Evolutionary conservation across 108 stramenopile genomes (phyloP).

Genomic region (Parmales sp.): DNA sequence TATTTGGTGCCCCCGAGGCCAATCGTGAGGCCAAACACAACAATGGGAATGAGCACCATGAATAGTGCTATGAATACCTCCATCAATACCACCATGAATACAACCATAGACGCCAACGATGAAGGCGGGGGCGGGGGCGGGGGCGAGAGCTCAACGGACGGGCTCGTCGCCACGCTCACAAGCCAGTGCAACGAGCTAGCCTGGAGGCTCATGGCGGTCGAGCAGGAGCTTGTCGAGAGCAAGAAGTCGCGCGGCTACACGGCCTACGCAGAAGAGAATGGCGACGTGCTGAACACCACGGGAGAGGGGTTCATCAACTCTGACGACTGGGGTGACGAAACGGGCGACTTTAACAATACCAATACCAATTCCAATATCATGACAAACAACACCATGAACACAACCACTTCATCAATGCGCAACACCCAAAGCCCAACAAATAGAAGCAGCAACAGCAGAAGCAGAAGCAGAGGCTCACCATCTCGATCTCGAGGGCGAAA

Average conservation of each 20-base stretch:
- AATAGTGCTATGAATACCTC: background rate
- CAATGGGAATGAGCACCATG: background rate
- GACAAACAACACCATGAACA: too few species aligned
- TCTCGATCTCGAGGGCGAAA: background rate
- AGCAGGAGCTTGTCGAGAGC: background rate
- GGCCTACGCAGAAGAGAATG: background rate
- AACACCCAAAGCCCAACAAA: too few species aligned
- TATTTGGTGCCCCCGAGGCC: background rate
- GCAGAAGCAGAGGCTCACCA: background rate
- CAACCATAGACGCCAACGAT: too few species aligned
- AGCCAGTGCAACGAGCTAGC: constrained; percentile 2
- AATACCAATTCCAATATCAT: too few species aligned
- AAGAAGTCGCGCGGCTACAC: too few species aligned
- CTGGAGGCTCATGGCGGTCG: constrained; percentile 3
- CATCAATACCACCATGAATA: too few species aligned
- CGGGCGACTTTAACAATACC: too few species aligned
- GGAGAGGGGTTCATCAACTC: too few species aligned
- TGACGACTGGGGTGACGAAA: too few species aligned
- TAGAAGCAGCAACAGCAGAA: too few species aligned
- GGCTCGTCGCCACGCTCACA: background rate
- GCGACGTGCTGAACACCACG: background rate
- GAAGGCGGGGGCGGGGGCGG: too few species aligned
- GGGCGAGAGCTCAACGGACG: background rate
- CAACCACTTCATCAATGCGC: too few species aligned
- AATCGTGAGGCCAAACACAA: background rate